Percentiles rank a stretch among this genome's conserved stretches.
Conservation (phyloP, 495 filamentous ascomycete genomes). For the Pseudoneurospora amorphoporcata region DNA sequence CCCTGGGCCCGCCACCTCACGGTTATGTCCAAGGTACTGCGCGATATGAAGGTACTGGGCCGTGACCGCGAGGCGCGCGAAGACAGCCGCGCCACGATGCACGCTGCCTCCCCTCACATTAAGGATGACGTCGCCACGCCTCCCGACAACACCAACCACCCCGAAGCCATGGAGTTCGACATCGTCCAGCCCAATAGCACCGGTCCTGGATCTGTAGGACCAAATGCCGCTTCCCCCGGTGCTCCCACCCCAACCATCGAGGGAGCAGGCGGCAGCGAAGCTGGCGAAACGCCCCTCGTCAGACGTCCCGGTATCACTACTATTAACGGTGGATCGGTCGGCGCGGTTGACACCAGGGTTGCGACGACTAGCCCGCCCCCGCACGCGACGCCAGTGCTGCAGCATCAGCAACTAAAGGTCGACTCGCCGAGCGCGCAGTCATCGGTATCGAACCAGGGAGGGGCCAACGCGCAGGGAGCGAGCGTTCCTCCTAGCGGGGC, state of each 20-base stretch:
- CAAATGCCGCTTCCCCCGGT: background rate
- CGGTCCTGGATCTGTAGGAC: conserved; percentile 9
- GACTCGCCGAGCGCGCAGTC: conserved; percentile 31
- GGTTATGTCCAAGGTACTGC: conserved; percentile 40
- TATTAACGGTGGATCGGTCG: conserved; percentile 39
- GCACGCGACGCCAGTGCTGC: conserved; percentile 2
- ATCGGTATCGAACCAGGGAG: conserved; percentile 15
- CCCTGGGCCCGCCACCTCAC: conserved; percentile 40
- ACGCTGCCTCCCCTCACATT: conserved; percentile 24
- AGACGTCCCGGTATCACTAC: conserved; percentile 38
- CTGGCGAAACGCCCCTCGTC: conserved; percentile 29
- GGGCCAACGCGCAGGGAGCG: background rate
- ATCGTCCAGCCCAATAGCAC: conserved; percentile 12
- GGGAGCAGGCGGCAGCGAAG: background rate
- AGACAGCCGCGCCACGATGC: conserved; percentile 13
- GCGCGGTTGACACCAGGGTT: conserved; percentile 23
- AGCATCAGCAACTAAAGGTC: conserved; percentile 15
- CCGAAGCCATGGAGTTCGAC: conserved; percentile 38
- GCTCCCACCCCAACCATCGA: conserved; percentile 8
- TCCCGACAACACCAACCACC: conserved; percentile 28
- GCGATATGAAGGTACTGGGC: conserved; percentile 24
- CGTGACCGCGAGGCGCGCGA: conserved; percentile 16
- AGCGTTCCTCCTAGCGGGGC: conserved; percentile 6
- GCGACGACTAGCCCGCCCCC: conserved; percentile 34
- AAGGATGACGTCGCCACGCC: conserved; percentile 37